Conservation (phyloP, 1,284 basidiomycete genomes). For the Chalciporus sp. region DNA sequence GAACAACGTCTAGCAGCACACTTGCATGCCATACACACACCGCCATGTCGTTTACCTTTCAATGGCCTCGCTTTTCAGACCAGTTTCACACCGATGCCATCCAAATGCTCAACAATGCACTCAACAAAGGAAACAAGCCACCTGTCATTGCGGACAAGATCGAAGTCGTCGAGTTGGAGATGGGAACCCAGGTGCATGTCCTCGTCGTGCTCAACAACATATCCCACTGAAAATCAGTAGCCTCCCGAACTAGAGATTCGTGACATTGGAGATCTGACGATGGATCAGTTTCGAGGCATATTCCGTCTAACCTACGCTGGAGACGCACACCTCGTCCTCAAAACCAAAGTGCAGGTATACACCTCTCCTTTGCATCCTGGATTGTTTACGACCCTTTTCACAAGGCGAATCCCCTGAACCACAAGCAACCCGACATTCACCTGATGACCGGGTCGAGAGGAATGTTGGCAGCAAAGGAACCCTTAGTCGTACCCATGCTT, state of each 20-base stretch:
- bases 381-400: slow-evolving; percentile 5
- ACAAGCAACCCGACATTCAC: slow-evolving; percentile 82
- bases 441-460: slow-evolving; percentile 75
- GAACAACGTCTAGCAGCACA: background rate
- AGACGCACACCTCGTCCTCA: slow-evolving; percentile 93
- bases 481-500: slow-evolving; percentile 96
- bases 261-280: slow-evolving; percentile 96
- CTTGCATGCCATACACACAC: slow-evolving; percentile 9
- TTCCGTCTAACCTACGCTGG: slow-evolving; percentile 95
- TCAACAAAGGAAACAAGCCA: slow-evolving; percentile 98
- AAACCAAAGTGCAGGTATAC: slow-evolving; percentile 92
- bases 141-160: slow-evolving; percentile 98
- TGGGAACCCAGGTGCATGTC: slow-evolving; percentile 88
- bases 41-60: slow-evolving; percentile 94
- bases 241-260: slow-evolving; percentile 97
- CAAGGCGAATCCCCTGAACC: slow-evolving; percentile 94
- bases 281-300: slow-evolving; percentile 96
- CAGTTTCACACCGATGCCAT: slow-evolving; percentile 94
- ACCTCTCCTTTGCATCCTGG: background rate
- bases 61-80: slow-evolving; percentile 97
- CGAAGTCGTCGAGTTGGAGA: slow-evolving; percentile 95
- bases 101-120: slow-evolving; percentile 90
- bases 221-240: slow-evolving; percentile 41
- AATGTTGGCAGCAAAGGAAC: slow-evolving; percentile 90
- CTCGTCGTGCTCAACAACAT: slow-evolving; percentile 5